A percentile compares a stretch with the other conserved stretches of the same genome.
These are phyloP conservation scores for Naematelia encephala DNA, from an alignment of 768 basidiomycete genomes.

Conservation along the genomic window DNA sequence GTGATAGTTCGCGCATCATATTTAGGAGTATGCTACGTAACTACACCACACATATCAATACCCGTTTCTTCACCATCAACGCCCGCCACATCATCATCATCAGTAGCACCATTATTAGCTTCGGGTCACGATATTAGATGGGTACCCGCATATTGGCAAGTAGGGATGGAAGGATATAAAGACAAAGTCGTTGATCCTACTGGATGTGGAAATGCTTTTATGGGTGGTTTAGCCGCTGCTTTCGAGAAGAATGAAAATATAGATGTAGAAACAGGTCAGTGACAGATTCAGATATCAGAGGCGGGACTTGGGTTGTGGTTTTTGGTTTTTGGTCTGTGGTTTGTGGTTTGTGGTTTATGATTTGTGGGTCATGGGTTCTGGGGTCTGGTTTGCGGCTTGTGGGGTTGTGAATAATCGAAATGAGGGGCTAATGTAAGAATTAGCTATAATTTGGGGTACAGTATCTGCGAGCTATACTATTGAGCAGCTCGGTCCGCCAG, in stretches of 20 bases:
- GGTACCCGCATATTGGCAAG: constrained; percentile 30
- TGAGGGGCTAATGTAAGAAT: background rate
- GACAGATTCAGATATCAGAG: background rate
- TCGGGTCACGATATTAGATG: no score
- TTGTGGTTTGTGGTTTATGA: background rate
- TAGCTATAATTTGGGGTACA: constrained; percentile 20
- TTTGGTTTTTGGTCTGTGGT: background rate
- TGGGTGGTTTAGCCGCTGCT: constrained; percentile 32
- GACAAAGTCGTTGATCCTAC: constrained; percentile 35
- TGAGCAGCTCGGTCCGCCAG: constrained; percentile 17
- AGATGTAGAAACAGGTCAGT: no score
- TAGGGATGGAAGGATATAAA: constrained; percentile 5
- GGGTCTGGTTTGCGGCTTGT: background rate
- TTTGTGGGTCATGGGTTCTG: background rate
- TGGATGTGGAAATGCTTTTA: constrained; percentile 38
- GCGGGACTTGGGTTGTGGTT: background rate
- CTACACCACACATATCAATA: no score
- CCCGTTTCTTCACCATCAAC: no score
- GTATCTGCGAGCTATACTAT: constrained; percentile 21
- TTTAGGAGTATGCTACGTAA: constrained; percentile 28
- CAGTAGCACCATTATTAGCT: no score
- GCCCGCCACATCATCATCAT: no score
- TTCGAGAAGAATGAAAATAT: constrained; percentile 16
- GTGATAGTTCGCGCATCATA: constrained; percentile 23
- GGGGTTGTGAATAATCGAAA: background rate